phyloP scores from a whole-genome alignment of 345 rosid genomes.

The Populus davidiana region DNA sequence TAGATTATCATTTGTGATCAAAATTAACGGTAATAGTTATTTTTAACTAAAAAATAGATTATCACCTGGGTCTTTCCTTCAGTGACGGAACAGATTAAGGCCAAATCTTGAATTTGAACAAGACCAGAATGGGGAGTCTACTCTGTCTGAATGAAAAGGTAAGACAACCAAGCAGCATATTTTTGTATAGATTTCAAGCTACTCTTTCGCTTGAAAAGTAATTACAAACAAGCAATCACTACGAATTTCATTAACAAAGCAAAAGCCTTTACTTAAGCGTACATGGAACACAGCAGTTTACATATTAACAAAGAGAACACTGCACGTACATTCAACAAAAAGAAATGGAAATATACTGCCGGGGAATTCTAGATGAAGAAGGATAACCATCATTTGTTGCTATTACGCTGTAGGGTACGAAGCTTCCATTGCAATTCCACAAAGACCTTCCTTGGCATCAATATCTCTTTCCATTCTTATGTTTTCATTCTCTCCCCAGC shows the following conservation, averaged over 20 bases:
- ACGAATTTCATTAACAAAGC: not conserved
- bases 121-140: not conserved
- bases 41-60: no score
- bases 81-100: not conserved
- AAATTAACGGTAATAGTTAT: no score
- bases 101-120: not conserved
- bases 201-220: not conserved
- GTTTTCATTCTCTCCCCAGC: constrained; percentile 25
- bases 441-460: constrained; percentile 14
- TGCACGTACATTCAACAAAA: not conserved
- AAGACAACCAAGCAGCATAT: not conserved
- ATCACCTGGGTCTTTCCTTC: no score
- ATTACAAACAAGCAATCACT: not conserved
- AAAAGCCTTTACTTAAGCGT: not conserved
- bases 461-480: constrained; percentile 19
- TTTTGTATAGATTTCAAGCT: not conserved
- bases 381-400: not conserved
- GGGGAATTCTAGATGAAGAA: not conserved
- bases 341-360: not conserved
- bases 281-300: not conserved
- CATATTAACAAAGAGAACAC: not conserved
- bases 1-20: no score
- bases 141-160: no score
- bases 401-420: constrained; percentile 24
- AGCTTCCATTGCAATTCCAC: constrained; percentile 29